Percentiles rank a stretch among this genome's conserved stretches.
These are phyloP conservation scores for Clonostachys chloroleuca DNA, from an alignment of 2,329 filamentous ascomycete species.

Conservation along the genomic window DNA sequence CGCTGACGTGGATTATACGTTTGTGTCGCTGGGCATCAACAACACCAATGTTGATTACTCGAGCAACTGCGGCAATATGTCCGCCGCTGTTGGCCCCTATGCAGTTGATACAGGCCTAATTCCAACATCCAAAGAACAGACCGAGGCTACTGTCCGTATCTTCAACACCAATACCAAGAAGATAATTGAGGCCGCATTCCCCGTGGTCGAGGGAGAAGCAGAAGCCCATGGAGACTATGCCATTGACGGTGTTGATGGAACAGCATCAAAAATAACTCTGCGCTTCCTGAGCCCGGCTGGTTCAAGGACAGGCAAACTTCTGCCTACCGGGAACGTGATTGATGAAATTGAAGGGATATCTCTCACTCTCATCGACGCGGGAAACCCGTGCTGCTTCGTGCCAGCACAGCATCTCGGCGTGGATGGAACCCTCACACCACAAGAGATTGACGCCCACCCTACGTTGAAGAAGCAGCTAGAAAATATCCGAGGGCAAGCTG, in stretches of 20 bases:
- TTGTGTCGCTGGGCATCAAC: slow-evolving; percentile 63
- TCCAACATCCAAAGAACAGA: neutral
- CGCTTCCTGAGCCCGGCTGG: slow-evolving; percentile 57
- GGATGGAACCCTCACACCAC: slow-evolving; percentile 44
- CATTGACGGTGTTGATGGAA: slow-evolving; percentile 58
- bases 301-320: slow-evolving; percentile 51
- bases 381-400: slow-evolving; percentile 61
- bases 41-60: slow-evolving; percentile 58
- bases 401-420: slow-evolving; percentile 43
- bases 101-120: slow-evolving; percentile 23
- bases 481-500: slow-evolving; percentile 49
- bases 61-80: slow-evolving; percentile 76
- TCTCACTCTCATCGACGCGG: slow-evolving; percentile 57
- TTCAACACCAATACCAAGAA: slow-evolving; percentile 71
- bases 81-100: slow-evolving; percentile 56
- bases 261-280: slow-evolving; percentile 47
- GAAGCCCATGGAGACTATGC: slow-evolving; percentile 39
- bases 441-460: slow-evolving; percentile 41
- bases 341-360: slow-evolving; percentile 50
- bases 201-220: slow-evolving; percentile 11
- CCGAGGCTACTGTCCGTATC: slow-evolving; percentile 46
- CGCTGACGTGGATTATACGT: slow-evolving; percentile 66
- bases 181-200: slow-evolving; percentile 33
- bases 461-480: slow-evolving; percentile 42
- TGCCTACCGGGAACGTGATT: slow-evolving; percentile 45